Base-by-base conservation (phyloP, 2,329 filamentous ascomycete species). In the Apiospora hydei region DNA sequence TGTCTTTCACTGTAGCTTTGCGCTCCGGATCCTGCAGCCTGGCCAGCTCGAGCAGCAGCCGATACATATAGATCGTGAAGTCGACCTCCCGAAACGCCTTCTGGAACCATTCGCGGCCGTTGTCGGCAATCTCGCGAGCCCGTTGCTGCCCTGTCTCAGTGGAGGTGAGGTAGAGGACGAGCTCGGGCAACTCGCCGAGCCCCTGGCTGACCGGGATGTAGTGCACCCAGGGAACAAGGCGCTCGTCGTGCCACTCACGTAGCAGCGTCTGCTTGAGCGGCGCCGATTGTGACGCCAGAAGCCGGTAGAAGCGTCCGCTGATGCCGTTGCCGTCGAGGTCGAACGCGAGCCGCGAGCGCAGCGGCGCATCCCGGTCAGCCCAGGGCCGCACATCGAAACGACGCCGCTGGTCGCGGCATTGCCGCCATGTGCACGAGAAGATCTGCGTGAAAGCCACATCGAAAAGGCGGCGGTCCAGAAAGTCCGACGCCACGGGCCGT, bases 51-150 rank as follows among this genome's bases (percentile, higher is more conserved):
- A 92, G 76, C 75, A 93, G 73, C 72, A 92, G 77, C 69, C 91
- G 82, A 75, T 91, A 92, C 41, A 89, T 83, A 82, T 91, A 91
- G 1, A 89, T 83, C 41, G 87, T 84, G 76, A 90, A 85, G 77
- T 93, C 90, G 49, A 88, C 85, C 64, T 88, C 87, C 57, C 90
- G 78, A 46, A 93, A 76, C 14, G 86, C 87, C 75, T 82, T 85
- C 0, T 75, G 77, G 67, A 85, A 86, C 91, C 90, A 93, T 11
- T 85, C 82, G 11, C 83, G 82, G 0, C 91, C 89, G 10, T 81
- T 77, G 68, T 86, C 82, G 0, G 89, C 90, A 72, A 93, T 87
- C 41, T 82, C 79, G 41, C 80, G 79, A 0, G 88, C 90, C 71
- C 83, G 81, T 30, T 73, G 72, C 74, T 85, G 84, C 0, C 91